These are phyloP conservation scores for Phytophthora vignae DNA, from an alignment of 352 stramenopile species.

Conservation along the genomic window DNA sequence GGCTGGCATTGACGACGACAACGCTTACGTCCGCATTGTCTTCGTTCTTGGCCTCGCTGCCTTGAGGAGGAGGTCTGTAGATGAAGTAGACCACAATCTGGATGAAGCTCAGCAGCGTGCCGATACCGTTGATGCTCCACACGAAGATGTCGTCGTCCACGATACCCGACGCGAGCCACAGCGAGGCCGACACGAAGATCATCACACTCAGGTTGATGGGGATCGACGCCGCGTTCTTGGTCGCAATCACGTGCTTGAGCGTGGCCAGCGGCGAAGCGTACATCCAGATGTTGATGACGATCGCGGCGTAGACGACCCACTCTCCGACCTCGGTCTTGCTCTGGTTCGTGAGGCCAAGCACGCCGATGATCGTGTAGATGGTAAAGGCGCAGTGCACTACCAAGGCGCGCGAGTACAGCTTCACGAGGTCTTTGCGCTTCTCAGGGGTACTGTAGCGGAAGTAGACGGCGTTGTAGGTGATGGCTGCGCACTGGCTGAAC, in stretches of 20 bases:
- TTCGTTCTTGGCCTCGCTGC: not conserved
- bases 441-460: conserved; percentile 19
- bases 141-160: conserved; percentile 57
- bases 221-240: conserved; percentile 52
- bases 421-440: conserved; percentile 23
- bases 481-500: conserved; percentile 24
- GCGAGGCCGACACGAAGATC: conserved; percentile 47
- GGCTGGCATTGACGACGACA: not conserved
- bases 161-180: conserved; percentile 59
- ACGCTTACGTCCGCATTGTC: conserved; percentile 1
- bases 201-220: conserved; percentile 56
- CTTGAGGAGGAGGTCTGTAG: conserved; percentile 30
- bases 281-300: conserved; percentile 55
- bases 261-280: conserved; percentile 62
- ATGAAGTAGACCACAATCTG: conserved; percentile 61
- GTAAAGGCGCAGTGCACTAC: conserved; percentile 28
- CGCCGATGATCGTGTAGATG: conserved; percentile 45
- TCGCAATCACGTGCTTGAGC: conserved; percentile 48
- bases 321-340: conserved; percentile 19
- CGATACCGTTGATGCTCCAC: conserved; percentile 47
- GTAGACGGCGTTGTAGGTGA: conserved; percentile 35
- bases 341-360: conserved; percentile 43
- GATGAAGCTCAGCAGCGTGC: conserved; percentile 43
- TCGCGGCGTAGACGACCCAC: conserved; percentile 43
- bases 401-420: conserved; percentile 16